These are phyloP conservation scores for Zoysia matrella DNA, from an alignment of 202 grass and related monocot genomes.

Conservation along the genomic window DNA sequence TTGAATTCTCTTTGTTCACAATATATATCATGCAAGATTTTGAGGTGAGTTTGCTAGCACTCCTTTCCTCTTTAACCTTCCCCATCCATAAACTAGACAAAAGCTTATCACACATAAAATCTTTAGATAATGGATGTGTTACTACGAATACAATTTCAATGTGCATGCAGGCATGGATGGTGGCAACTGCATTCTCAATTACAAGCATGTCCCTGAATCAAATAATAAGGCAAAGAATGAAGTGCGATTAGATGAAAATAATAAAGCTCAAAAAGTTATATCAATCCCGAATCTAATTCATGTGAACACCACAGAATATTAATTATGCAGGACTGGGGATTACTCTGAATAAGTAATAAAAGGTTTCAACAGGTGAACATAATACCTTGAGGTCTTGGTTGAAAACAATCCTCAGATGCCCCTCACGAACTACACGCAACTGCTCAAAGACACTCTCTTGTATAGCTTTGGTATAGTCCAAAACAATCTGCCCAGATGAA, in stretches of 20 bases:
- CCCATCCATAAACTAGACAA: constrained; percentile 1
- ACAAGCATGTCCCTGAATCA: neutral
- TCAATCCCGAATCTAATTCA: neutral
- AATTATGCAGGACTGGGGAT: neutral
- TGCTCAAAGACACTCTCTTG: constrained; percentile 48
- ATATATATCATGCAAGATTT: neutral
- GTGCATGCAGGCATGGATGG: neutral
- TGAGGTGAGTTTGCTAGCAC: neutral
- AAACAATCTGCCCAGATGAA: too few species aligned
- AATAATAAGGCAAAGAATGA: neutral
- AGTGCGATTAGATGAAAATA: neutral
- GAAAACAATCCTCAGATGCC: constrained; percentile 94
- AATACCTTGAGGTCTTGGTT: constrained; percentile 96
- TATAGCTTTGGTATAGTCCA: too few species aligned
- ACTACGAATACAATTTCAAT: neutral
- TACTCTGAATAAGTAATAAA: neutral
- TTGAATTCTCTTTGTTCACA: neutral
- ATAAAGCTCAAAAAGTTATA: neutral
- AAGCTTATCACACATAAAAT: neutral
- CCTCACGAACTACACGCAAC: constrained; percentile 93
- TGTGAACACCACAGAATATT: neutral
- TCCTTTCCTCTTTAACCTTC: neutral
- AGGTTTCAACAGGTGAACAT: constrained; percentile 1
- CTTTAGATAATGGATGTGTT: neutral
- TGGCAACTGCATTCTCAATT: neutral